Conservation (phyloP, 176 grass and related monocot species). For the Eleusine coracana region DNA sequence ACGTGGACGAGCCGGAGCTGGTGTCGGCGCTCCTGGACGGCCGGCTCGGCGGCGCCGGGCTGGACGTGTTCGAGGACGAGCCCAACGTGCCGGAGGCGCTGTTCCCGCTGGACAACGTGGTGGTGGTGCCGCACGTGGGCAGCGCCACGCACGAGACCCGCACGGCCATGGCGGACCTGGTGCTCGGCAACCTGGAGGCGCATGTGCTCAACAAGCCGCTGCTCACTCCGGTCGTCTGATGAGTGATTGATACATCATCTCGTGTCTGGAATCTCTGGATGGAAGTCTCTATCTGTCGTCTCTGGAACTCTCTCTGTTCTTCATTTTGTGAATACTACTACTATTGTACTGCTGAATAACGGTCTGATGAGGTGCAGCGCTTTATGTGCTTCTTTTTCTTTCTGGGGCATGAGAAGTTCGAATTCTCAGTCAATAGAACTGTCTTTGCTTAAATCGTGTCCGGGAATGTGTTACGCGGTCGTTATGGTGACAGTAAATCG, state of each 20-base stretch:
- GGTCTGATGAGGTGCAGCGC: too few relatives aligned
- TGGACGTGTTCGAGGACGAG: constrained; percentile 92
- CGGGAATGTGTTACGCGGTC: too few relatives aligned
- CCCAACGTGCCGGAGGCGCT: constrained; percentile 67
- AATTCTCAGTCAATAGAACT: too few relatives aligned
- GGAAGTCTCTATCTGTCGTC: background rate
- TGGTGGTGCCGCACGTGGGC: constrained; percentile 76
- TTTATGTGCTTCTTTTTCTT: too few relatives aligned
- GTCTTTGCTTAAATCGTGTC: too few relatives aligned
- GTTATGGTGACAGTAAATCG: too few relatives aligned
- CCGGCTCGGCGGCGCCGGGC: constrained; percentile 66
- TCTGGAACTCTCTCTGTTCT: background rate
- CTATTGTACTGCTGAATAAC: too few relatives aligned
- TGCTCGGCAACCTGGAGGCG: constrained; percentile 85
- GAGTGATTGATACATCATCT: background rate
- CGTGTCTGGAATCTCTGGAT: background rate
- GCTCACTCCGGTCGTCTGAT: constrained; percentile 72
- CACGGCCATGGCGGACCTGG: constrained; percentile 73
- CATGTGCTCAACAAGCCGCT: constrained; percentile 66
- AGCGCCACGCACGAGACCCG: constrained; percentile 68
- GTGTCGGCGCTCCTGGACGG: constrained; percentile 68
- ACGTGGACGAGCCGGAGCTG: constrained; percentile 82
- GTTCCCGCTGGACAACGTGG: constrained; percentile 73
- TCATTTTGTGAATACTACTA: too few relatives aligned
- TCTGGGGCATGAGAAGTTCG: too few relatives aligned